Base-by-base conservation (phyloP, 352 stramenopile genomes). In the Plasmopara muralis region DNA sequence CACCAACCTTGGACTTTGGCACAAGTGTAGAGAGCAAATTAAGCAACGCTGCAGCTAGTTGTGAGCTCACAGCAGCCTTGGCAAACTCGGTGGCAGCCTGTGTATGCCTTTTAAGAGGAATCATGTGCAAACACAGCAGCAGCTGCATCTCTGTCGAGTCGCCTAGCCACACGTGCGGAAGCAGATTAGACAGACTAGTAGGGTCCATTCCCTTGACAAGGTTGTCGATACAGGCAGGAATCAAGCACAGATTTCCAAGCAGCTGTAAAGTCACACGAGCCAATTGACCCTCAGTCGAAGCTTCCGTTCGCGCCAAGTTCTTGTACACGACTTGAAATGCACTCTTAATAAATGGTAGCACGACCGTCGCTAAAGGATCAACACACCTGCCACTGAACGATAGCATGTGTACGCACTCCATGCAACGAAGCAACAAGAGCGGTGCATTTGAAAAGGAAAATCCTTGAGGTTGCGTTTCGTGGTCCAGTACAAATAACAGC, bases 141-240 rank as follows among this genome's bases (percentile, higher is more conserved):
- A 94, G 64, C 47, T 94, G 81, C 50, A 94, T 84, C 54, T 89
- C 81, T 7, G 68, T 87, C 20, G 83, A 79, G 47, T 94, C 82
- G 7, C 77, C 81, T 1, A 85, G 60, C 77, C 80, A 92, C 12
- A 92, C 74, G 16, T 86, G 75, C 3, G 83, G 83, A 15, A 94
- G 54, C 28, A 94, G 40, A 28, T 70, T 78, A 0, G 83, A 73
- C 34, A 94, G 57, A 33, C 75, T 80, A 20, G 77, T 70, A 2
- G 83, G 77, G 50, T 94, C 73, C 83, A 94, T 94, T 45, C 83
- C 83, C 57, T 88, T 90, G 9, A 94, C 83, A 37, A 94, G 69
- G 20, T 82, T 94, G 54, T 94, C 83, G 14, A 94, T 88, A 50
- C 83, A 94, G 8, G 81, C 79, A 25, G 83, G 83, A 42, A 92